Evolutionary conservation across 768 basidiomycete genomes (phyloP).

Genomic region (Cystobasidium tubakii): DNA sequence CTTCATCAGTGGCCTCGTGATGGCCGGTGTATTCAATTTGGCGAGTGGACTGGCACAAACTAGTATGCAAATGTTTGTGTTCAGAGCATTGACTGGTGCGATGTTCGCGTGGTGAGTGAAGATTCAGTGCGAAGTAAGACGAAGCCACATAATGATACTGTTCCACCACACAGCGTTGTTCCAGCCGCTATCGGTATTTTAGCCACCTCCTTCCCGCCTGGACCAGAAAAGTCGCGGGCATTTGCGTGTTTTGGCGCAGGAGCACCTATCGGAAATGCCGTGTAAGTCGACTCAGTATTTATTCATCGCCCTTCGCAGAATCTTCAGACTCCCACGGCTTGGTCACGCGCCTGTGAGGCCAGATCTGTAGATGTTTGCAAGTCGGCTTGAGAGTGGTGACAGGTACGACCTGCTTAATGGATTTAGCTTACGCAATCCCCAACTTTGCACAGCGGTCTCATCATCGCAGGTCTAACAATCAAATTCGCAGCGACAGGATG

Average conservation of each 20-base stretch:
- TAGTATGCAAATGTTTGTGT: slow-evolving; percentile 20
- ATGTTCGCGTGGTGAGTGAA: slow-evolving; percentile 11
- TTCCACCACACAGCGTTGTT: background rate
- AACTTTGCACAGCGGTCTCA: background rate
- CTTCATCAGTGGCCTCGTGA: slow-evolving; percentile 2
- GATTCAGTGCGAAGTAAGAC: no score
- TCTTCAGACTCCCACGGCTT: no score
- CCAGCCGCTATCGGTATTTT: slow-evolving; percentile 15
- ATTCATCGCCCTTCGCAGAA: no score
- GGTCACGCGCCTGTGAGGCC: no score
- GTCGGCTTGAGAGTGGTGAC: no score
- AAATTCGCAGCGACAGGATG: slow-evolving; percentile 10
- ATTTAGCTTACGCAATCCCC: no score
- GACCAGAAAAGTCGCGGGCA: slow-evolving; percentile 9
- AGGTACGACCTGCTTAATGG: no score
- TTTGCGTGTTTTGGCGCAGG: slow-evolving; percentile 16
- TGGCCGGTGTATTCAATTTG: slow-evolving; percentile 11
- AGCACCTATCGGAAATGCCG: slow-evolving; percentile 11
- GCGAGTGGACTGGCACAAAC: slow-evolving; percentile 9
- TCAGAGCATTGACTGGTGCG: slow-evolving; percentile 8
- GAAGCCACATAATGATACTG: background rate
- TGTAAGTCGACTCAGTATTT: background rate
- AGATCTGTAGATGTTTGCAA: no score
- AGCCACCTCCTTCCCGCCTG: background rate
- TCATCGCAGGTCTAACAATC: slow-evolving; percentile 2